Percentiles rank a stretch among this genome's conserved stretches.
Evolutionary conservation across 140 eudicot genomes (phyloP).

Genomic region (Ambrosia hybrid): DNA sequence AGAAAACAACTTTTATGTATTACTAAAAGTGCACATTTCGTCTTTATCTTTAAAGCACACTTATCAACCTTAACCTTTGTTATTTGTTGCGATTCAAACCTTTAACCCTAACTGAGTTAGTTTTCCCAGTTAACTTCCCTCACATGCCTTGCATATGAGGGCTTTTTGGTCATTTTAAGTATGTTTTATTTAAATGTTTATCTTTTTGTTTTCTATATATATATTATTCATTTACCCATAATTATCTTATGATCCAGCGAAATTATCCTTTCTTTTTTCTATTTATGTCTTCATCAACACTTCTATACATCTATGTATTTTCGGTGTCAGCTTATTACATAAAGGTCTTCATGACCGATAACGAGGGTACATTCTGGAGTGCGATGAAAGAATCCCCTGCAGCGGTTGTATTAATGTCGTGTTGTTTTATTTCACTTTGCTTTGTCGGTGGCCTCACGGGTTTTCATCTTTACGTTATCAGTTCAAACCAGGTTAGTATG

Average conservation of each 20-base stretch:
- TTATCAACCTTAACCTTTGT: no score
- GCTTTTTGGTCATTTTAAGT: no score
- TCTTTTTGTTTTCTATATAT: no score
- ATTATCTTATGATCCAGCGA: conserved; percentile 52
- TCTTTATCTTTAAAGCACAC: no score
- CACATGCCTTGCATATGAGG: no score
- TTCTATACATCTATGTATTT: conserved; percentile 84
- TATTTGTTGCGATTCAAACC: no score
- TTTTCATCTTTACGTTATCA: conserved; percentile 80
- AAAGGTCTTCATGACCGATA: conserved; percentile 78
- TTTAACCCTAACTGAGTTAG: no score
- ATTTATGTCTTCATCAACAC: conserved; percentile 75
- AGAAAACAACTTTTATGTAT: no score
- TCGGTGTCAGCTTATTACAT: conserved; percentile 76
- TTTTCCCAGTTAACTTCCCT: no score
- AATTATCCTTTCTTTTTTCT: conserved; percentile 91
- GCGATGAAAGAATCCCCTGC: conserved; percentile 96
- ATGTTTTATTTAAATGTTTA: no score
- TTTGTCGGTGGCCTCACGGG: conserved; percentile 98
- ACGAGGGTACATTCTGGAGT: conserved; percentile 67
- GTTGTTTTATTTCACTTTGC: conserved; percentile 84
- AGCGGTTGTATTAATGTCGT: conserved; percentile 76
- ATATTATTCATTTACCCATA: not conserved
- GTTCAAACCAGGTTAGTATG: conserved; percentile 84
- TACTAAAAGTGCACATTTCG: no score